Conservation (phyloP, 163 green algal species). For the Scenedesmus sp. region DNA sequence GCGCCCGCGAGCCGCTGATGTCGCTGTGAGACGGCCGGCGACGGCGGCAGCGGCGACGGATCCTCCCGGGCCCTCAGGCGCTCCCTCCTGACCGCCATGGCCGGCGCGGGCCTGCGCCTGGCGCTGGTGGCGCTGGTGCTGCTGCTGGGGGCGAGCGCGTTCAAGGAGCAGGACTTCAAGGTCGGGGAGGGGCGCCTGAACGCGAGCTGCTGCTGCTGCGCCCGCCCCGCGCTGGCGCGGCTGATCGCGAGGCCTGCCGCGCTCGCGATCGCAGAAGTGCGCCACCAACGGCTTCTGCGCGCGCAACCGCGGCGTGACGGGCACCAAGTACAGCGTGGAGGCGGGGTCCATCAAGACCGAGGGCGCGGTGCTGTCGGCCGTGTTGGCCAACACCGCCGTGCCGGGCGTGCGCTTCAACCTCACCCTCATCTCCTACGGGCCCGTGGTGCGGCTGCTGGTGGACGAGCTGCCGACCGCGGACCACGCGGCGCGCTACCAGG, state of each 20-base stretch:
- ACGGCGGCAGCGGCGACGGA: too few species aligned
- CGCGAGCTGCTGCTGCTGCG: neutral
- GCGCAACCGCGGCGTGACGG: constrained; percentile 74
- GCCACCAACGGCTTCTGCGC: constrained; percentile 86
- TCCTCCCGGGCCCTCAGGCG: too few species aligned
- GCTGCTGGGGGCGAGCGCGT: constrained; percentile 42
- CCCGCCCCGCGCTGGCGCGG: too few species aligned
- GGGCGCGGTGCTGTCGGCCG: constrained; percentile 57
- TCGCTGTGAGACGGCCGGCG: too few species aligned
- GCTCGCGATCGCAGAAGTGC: constrained; percentile 90
- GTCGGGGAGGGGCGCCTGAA: constrained; percentile 21
- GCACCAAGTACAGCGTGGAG: constrained; percentile 67
- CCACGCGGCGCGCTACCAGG: constrained; percentile 64
- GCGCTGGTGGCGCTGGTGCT: too few species aligned
- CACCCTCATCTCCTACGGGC: constrained; percentile 65
- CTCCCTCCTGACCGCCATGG: too few species aligned
- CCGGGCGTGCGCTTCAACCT: constrained; percentile 61
- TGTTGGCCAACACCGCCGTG: constrained; percentile 43
- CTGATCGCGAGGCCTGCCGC: too few species aligned
- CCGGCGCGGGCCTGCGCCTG: too few species aligned
- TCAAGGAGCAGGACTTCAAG: constrained; percentile 96
- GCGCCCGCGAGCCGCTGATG: too few species aligned
- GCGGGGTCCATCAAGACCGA: constrained; percentile 58
- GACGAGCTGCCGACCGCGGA: constrained; percentile 69
- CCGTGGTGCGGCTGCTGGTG: constrained; percentile 82